Evolutionary conservation across 2,329 filamentous ascomycete genomes (phyloP).

Genomic region (Cercospora beticola): DNA sequence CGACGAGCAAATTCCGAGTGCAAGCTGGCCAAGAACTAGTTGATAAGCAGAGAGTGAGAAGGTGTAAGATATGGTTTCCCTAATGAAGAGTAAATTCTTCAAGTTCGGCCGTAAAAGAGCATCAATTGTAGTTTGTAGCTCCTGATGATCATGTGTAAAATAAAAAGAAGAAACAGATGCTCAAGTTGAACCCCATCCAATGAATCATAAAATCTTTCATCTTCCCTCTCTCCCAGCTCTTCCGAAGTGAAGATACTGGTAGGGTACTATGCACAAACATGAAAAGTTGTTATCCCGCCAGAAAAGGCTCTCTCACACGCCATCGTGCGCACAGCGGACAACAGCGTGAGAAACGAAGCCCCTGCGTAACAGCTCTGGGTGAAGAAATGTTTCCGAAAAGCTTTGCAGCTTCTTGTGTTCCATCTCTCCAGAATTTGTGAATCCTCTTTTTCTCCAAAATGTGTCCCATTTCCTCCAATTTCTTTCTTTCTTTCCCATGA

Average conservation of each 20-base stretch:
- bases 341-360: not conserved
- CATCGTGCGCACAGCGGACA: not conserved
- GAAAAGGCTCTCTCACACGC: not conserved
- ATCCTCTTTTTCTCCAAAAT: not conserved
- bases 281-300: not conserved
- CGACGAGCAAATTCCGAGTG: not conserved
- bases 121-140: not conserved
- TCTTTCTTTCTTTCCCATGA: slow-evolving; percentile 3
- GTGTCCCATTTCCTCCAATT: not conserved
- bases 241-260: not conserved
- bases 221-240: not conserved
- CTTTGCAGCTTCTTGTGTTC: not conserved
- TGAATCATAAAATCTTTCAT: not conserved
- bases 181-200: not conserved
- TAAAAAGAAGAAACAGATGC: not conserved
- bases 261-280: not conserved
- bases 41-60: not conserved
- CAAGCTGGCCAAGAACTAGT: not conserved
- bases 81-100: not conserved
- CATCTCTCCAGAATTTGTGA: not conserved
- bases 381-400: not conserved
- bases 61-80: not conserved
- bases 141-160: not conserved
- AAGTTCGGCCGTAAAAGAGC: not conserved
- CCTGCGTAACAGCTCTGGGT: not conserved